Evolutionary conservation across 2,329 filamentous ascomycete genomes (phyloP), one percentile per base, ranked within the genome.

Genomic region (Fusarium pseudoanthophilum): DNA sequence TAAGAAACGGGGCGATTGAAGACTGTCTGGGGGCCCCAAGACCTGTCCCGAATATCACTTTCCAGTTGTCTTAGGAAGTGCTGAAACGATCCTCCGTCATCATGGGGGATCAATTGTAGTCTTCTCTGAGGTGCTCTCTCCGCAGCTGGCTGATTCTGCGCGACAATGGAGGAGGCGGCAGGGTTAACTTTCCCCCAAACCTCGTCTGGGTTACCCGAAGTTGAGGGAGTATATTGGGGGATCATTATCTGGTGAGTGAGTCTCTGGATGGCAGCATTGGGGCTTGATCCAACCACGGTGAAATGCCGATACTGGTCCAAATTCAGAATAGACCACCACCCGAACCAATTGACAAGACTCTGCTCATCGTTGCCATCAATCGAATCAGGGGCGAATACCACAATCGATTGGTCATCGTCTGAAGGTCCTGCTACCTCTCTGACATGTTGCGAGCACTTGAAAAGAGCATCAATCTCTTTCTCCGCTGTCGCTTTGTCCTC

Each of bases 271-370:
- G 69, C 68, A 14, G 72, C 21, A 37, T 59, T 16, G 71, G 56
- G 30, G 26, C 75, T 75, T 2, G 88, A 88, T 7, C 89, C 89
- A 9, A 91, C 61, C 6, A 92, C 86, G 24, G 83, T 81, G 72
- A 91, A 91, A 42, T 84, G 86, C 37, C 88, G 85, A 74, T 85
- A 88, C 45, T 80, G 79, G 64, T 90, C 85, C 40, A 89, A 75
- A 36, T 86, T 85, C 62, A 79, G 67, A 37, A 83, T 80, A 2
- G 88, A 83, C 90, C 89, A 92, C 79, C 84, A 87, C 3, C 87
- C 88, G 77, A 91, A 92, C 87, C 88, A 91, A 69, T 90, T 89
- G 15, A 91, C 85, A 34, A 92, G 80, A 64, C 87, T 90, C 75
- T 90, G 87, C 75, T 92, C 90, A 68, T 92, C 89, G 61, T 88